Evolutionary conservation across 2,329 filamentous ascomycete species (phyloP), one percentile per base, ranked within the genome.

Genomic region (Fusarium tricinctum): DNA sequence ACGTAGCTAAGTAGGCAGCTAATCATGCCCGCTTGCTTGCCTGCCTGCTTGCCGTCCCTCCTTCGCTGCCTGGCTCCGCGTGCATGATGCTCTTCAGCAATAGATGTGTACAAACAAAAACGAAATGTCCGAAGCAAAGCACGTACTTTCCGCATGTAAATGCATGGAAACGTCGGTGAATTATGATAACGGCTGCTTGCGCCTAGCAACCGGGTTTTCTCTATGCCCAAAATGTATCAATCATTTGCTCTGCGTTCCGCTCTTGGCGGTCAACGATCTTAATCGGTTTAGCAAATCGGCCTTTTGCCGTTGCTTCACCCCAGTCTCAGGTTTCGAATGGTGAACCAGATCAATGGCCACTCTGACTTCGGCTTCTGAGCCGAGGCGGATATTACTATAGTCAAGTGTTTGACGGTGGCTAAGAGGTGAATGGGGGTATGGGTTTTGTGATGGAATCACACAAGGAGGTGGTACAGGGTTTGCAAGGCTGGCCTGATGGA

Each of bases 301-400:
- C 43, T 60, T 68, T 46, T 75, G 67, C 23, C 63, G 57, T 49
- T 66, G 51, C 56, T 66, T 76, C 28, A 63, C 56, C 22, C 64
- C 56, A 60, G 55, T 48, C 42, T 63, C 70, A 54, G 59, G 44
- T 45, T 57, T 42, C 26, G 75, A 73, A 62, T 66, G 76, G 22
- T 88, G 88, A 22, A 93, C 76, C 1, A 86, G 84, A 56, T 88
- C 84, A 17, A 93, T 79, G 83, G 93, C 91, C 20, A 85, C 79
- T 54, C 85, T 82, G 17, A 93, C 82, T 72, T 92, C 85, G 5
- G 84, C 85, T 64, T 91, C 86, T 5, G 87, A 88, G 54, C 81
- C 81, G 51, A 92, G 82, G 73, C 89, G 86, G 26, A 69, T 39
- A 28, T 35, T 63, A 28, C 52, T 59, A 42, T 55, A 64, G 51